Evolutionary conservation across 2,329 filamentous ascomycete species (phyloP).

Genomic region (Ustulina deusta): DNA sequence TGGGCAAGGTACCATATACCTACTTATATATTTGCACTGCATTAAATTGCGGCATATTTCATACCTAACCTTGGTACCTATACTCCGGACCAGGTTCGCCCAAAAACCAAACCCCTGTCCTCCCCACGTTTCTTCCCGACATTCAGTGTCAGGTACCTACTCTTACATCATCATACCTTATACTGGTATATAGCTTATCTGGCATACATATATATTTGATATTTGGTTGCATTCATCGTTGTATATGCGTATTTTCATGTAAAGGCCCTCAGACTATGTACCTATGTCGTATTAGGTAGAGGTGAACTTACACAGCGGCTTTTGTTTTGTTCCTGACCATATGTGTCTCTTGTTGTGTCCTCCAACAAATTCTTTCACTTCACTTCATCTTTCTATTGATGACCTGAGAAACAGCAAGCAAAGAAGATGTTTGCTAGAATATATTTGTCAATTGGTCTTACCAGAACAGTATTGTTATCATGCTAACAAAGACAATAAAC

Average conservation of each 20-base stretch:
- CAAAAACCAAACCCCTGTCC: conserved; percentile 6
- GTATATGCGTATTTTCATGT: no score
- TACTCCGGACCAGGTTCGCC: neutral
- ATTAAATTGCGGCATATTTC: neutral
- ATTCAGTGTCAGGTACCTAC: neutral
- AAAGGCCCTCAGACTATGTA: no score
- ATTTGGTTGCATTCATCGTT: neutral
- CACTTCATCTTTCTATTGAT: no score
- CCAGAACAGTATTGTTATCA: neutral
- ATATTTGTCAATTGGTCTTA: neutral
- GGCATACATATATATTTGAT: neutral
- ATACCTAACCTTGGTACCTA: neutral
- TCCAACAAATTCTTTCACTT: no score
- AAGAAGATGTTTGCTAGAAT: neutral
- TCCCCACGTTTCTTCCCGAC: conserved; percentile 13
- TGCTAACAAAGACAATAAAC: neutral
- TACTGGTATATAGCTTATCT: neutral
- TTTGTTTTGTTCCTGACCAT: no score
- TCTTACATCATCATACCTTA: conserved; percentile 19
- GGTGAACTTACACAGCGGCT: no score
- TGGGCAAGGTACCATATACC: no score
- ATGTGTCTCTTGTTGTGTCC: no score
- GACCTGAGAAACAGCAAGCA: no score
- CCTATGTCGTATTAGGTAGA: no score
- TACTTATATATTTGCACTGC: no score